Conservation (phyloP, 73 alveolate genomes). For the Halteria grandinella region DNA sequence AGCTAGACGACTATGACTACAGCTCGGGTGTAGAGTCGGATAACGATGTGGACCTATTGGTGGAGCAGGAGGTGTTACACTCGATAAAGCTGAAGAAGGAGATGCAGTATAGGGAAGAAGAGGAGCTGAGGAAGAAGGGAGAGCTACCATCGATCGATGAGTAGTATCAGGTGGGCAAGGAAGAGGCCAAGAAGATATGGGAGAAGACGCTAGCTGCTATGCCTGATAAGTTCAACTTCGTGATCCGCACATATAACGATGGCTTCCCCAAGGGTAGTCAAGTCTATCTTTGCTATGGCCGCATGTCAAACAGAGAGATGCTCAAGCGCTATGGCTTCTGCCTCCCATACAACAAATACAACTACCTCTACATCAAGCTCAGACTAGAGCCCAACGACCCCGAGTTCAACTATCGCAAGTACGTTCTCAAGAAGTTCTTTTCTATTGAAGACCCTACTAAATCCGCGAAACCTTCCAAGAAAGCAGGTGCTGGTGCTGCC, state of each 20-base stretch:
- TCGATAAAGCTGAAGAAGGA: slow-evolving; percentile 1
- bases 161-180: slow-evolving; percentile 21
- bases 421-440: slow-evolving; percentile 41
- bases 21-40: slow-evolving; percentile 57
- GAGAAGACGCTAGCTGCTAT: slow-evolving; percentile 27
- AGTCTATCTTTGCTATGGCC: slow-evolving; percentile 68
- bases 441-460: slow-evolving; percentile 25
- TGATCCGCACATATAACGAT: slow-evolving; percentile 49
- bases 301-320: slow-evolving; percentile 65
- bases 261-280: slow-evolving; percentile 59
- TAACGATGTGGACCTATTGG: slow-evolving; percentile 45
- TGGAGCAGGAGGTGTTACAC: slow-evolving; percentile 29
- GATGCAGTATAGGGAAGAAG: slow-evolving; percentile 29
- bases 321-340: slow-evolving; percentile 72
- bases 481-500: neutral
- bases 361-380: slow-evolving; percentile 68
- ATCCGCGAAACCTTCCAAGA: too few species aligned
- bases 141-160: slow-evolving; percentile 15
- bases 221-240: slow-evolving; percentile 58
- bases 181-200: slow-evolving; percentile 48
- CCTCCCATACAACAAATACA: slow-evolving; percentile 65
- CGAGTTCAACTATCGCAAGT: slow-evolving; percentile 31
- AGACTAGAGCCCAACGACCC: slow-evolving; percentile 54
- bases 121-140: slow-evolving; percentile 25
- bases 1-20: slow-evolving; percentile 36